A percentile compares a stretch with the other conserved stretches of the same genome.
Conservation (phyloP, 768 basidiomycete species). For the Amanita fuliginea region DNA sequence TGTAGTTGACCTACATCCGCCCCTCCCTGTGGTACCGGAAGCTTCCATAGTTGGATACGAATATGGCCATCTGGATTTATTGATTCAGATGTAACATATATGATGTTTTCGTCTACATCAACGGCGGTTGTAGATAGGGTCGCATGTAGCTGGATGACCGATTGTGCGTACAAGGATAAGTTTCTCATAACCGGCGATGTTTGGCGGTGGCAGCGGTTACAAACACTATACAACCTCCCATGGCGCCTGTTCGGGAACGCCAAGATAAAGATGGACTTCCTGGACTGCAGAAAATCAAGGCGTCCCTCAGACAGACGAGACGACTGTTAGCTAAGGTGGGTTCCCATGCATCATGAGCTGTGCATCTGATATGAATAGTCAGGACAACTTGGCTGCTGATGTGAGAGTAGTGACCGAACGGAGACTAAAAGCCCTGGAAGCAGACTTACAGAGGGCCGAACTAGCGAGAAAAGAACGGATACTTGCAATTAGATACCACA, state of each 20-base stretch:
- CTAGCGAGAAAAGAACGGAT: constrained; percentile 55
- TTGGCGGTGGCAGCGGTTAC: neutral
- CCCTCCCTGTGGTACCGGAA: constrained; percentile 14
- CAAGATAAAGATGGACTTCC: constrained; percentile 28
- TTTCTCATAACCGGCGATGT: constrained; percentile 29
- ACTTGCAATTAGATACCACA: constrained; percentile 74
- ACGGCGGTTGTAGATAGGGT: constrained; percentile 37
- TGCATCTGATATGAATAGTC: neutral
- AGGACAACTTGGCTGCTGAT: constrained; percentile 81
- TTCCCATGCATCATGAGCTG: neutral
- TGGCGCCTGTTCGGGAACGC: constrained; percentile 12
- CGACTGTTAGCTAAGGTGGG: constrained; percentile 71
- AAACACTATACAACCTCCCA: neutral
- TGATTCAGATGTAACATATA: constrained; percentile 49
- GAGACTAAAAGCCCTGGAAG: constrained; percentile 62
- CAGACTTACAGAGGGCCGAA: constrained; percentile 59
- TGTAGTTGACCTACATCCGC: constrained; percentile 9
- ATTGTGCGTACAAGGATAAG: constrained; percentile 31
- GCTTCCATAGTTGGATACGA: constrained; percentile 49
- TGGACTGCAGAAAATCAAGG: constrained; percentile 82
- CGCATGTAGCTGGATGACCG: constrained; percentile 16
- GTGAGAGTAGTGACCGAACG: constrained; percentile 76
- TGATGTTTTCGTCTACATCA: constrained; percentile 52
- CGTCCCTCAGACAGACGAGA: constrained; percentile 72
- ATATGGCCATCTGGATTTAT: constrained; percentile 35